Conservation (phyloP, 2,329 filamentous ascomycete genomes). For the Laburnicola sp. region DNA sequence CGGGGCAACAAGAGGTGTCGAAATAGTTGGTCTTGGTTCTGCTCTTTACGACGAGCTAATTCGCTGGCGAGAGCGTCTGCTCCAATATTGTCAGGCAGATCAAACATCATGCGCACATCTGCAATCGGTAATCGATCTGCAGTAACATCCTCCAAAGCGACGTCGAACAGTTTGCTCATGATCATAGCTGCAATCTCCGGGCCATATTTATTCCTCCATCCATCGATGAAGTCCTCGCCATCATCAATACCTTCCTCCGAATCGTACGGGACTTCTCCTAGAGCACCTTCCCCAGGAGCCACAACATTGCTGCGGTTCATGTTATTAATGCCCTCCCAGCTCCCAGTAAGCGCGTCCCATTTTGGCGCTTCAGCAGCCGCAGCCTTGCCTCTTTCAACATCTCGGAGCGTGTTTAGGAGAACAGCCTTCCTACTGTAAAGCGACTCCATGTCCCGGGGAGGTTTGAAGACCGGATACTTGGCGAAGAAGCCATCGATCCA, state of each 20-base stretch:
- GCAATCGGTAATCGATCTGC: background rate
- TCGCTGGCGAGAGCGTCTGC: background rate
- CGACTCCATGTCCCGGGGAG: constrained; percentile 2
- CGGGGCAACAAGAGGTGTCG: background rate
- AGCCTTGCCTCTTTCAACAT: background rate
- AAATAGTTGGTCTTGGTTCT: background rate
- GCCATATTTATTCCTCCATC: background rate
- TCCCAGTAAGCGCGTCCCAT: background rate
- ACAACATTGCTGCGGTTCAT: constrained; percentile 1
- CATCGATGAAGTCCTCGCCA: background rate
- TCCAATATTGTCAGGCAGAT: background rate
- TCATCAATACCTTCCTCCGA: constrained; percentile 6
- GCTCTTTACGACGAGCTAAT: background rate
- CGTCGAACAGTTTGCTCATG: background rate
- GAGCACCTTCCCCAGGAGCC: background rate
- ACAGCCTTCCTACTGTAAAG: constrained; percentile 3
- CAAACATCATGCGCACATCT: background rate
- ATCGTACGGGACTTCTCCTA: background rate
- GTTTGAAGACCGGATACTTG: constrained; percentile 2
- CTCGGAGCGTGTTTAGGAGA: background rate
- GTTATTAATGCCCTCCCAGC: background rate
- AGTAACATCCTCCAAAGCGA: constrained; percentile 1
- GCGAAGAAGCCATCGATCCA: constrained; percentile 9
- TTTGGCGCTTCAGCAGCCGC: background rate
- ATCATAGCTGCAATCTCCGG: background rate